Conservation (phyloP, 2,329 filamentous ascomycete species). For the Berkeleyomyces rouxiae region DNA sequence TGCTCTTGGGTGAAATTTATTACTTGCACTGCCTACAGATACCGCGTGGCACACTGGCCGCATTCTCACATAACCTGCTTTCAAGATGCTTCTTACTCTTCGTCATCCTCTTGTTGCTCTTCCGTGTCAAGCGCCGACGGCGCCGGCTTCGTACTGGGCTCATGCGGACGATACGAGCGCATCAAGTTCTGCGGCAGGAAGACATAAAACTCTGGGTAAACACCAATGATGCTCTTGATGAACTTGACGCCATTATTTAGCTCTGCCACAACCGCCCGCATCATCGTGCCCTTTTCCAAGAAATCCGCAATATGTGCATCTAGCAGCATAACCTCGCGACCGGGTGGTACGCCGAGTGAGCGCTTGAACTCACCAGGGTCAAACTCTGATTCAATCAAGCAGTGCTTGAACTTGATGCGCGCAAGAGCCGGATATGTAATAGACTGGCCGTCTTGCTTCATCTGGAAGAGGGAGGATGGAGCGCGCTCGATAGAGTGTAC, state of each 20-base stretch:
- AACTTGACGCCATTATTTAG: slow-evolving; percentile 48
- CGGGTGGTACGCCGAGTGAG: not conserved
- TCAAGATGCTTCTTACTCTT: not conserved
- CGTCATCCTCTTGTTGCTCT: not conserved
- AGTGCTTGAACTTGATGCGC: slow-evolving; percentile 16
- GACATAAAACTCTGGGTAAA: slow-evolving; percentile 46
- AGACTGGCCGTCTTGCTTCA: not conserved
- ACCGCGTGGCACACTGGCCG: not conserved
- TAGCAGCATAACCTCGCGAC: slow-evolving; percentile 39
- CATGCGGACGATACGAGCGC: slow-evolving; percentile 45
- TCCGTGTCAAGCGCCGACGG: slow-evolving; percentile 24
- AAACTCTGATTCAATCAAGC: slow-evolving; percentile 32
- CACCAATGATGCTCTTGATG: slow-evolving; percentile 38
- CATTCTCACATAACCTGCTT: not conserved
- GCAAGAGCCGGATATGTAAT: slow-evolving; percentile 1
- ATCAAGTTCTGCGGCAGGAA: slow-evolving; percentile 55
- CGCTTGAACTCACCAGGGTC: slow-evolving; percentile 20
- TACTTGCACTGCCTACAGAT: not conserved
- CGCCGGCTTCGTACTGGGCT: slow-evolving; percentile 26
- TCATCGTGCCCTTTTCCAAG: slow-evolving; percentile 48
- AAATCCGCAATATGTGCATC: slow-evolving; percentile 39
- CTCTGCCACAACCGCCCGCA: slow-evolving; percentile 37
- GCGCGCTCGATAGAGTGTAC: slow-evolving; percentile 1
- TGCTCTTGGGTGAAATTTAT: not conserved
- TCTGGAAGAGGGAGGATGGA: not conserved